A percentile compares a stretch with the other conserved stretches of the same genome.
Conservation (phyloP, 345 rosid species). For the Moringa oleifera region DNA sequence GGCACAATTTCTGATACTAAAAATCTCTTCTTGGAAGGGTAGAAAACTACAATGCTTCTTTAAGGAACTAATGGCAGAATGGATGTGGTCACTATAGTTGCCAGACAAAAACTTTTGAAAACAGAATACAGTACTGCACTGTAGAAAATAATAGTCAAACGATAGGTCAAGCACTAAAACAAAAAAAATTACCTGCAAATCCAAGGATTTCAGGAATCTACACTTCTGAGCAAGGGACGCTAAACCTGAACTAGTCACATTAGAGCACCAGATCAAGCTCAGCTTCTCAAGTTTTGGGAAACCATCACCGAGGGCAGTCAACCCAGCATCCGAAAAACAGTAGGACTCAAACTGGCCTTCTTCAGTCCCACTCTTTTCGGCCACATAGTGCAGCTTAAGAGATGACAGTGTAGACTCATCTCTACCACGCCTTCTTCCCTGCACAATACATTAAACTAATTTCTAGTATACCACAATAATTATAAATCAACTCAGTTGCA, state of each 20-base stretch:
- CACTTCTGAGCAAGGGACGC: constrained; percentile 59
- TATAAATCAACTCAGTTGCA: no score
- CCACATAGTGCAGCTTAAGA: constrained; percentile 22
- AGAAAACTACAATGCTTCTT: not conserved
- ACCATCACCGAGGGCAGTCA: constrained; percentile 56
- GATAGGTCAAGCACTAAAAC: not conserved
- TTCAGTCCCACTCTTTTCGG: constrained; percentile 27
- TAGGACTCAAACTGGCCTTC: constrained; percentile 31
- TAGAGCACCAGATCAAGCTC: constrained; percentile 87
- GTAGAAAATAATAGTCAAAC: not conserved
- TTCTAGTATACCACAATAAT: no score
- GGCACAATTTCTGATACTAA: not conserved
- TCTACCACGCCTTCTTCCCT: constrained; percentile 46
- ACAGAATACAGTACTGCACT: not conserved
- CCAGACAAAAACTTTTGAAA: not conserved
- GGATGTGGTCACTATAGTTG: not conserved
- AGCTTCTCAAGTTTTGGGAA: constrained; percentile 65
- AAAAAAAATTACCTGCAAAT: constrained; percentile 55
- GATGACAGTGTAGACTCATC: constrained; percentile 21
- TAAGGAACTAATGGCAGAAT: not conserved
- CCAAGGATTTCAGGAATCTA: constrained; percentile 56
- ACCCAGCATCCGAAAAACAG: constrained; percentile 67
- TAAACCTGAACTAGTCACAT: constrained; percentile 63
- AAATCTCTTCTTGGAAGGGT: not conserved
- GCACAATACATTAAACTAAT: constrained; percentile 9